Conservation (phyloP, 106 monocot genomes). For the Acanthochlamys bracteata region DNA sequence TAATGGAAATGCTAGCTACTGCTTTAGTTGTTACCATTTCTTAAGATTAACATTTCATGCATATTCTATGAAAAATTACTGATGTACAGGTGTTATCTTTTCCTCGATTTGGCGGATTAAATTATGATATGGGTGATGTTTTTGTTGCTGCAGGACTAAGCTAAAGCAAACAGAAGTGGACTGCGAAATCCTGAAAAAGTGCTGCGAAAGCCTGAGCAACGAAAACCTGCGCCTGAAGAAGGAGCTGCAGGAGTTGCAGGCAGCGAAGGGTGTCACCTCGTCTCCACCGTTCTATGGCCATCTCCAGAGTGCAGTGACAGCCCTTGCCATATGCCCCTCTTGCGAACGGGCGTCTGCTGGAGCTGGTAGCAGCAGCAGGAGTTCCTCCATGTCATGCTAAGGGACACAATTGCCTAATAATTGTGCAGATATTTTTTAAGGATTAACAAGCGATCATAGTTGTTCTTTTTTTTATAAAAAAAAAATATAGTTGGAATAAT, state of each 20-base stretch:
- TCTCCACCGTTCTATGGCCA: background rate
- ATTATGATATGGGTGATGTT: background rate
- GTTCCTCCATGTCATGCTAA: conserved; percentile 6
- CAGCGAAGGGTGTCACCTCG: background rate
- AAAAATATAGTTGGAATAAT: too few relatives aligned
- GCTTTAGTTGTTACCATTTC: too few relatives aligned
- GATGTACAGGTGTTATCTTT: too few relatives aligned
- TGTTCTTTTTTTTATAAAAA: too few relatives aligned
- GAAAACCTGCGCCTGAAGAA: conserved; percentile 15
- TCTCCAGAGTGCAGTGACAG: background rate
- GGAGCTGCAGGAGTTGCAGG: conserved; percentile 16
- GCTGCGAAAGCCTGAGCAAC: conserved; percentile 19
- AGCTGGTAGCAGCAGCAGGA: background rate
- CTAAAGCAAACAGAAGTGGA: conserved; percentile 23
- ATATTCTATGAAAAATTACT: too few relatives aligned
- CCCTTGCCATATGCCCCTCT: background rate
- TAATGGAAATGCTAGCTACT: too few relatives aligned
- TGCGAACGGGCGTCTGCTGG: conserved; percentile 1
- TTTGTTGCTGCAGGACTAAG: conserved; percentile 11
- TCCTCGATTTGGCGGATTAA: too few relatives aligned
- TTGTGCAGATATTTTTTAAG: too few relatives aligned
- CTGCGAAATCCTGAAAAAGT: conserved; percentile 20
- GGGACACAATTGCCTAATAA: too few relatives aligned
- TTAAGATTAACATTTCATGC: too few relatives aligned
- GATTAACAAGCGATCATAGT: too few relatives aligned